These are phyloP conservation scores for Cylindrotheca fusiformis DNA, from an alignment of 108 stramenopile species.

Conservation along the genomic window DNA sequence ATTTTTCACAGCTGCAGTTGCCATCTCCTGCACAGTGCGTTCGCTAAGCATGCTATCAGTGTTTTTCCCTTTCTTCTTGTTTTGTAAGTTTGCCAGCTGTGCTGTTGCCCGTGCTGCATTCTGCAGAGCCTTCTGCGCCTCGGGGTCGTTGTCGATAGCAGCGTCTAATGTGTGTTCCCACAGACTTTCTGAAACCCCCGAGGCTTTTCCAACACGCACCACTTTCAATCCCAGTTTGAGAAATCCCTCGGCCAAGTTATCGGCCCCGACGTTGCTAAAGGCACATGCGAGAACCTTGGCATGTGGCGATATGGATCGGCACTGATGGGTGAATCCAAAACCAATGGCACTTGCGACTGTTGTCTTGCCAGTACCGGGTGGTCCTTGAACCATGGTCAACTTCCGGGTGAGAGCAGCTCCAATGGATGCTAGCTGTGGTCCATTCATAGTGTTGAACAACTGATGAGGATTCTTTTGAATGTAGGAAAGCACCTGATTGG, in stretches of 20 bases:
- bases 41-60: constrained; percentile 43
- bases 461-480: constrained; percentile 55
- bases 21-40: constrained; percentile 59
- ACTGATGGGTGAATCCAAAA: constrained; percentile 86
- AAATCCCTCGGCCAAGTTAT: constrained; percentile 77
- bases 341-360: constrained; percentile 73
- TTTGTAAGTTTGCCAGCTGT: constrained; percentile 39
- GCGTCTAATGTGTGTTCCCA: constrained; percentile 81
- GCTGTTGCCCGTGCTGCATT: constrained; percentile 64
- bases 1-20: constrained; percentile 78
- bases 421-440: constrained; percentile 76
- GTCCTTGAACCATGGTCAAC: constrained; percentile 81
- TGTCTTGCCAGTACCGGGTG: constrained; percentile 75
- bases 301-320: constrained; percentile 56
- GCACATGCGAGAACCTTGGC: constrained; percentile 85
- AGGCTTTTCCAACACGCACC: constrained; percentile 84
- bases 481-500: constrained; percentile 61
- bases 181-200: constrained; percentile 66
- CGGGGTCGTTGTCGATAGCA: constrained; percentile 66
- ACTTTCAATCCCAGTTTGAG: constrained; percentile 71
- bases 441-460: constrained; percentile 65
- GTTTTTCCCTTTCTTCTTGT: constrained; percentile 30
- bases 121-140: constrained; percentile 68
- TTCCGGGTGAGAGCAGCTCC: constrained; percentile 76
- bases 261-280: constrained; percentile 86